Percentiles rank a stretch among this genome's conserved stretches.
These are phyloP conservation scores for Trichoderma lentiforme DNA, from an alignment of 2,329 filamentous ascomycete species.

Conservation along the genomic window DNA sequence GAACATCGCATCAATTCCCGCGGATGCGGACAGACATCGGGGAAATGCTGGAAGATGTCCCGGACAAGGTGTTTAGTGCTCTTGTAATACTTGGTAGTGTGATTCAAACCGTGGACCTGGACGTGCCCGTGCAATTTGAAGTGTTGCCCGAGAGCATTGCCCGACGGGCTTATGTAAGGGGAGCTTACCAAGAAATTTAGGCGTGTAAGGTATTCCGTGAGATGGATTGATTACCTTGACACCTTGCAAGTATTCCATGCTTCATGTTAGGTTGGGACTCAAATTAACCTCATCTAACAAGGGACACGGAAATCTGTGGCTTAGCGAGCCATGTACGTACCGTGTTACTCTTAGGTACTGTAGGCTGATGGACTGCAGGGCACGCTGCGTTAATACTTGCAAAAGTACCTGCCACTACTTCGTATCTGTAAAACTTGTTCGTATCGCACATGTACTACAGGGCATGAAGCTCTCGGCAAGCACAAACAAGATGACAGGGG, in stretches of 20 bases:
- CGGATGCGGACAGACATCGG: neutral
- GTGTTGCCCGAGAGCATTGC: neutral
- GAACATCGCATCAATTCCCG: neutral
- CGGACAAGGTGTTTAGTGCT: neutral
- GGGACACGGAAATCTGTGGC: neutral
- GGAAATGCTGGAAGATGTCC: neutral
- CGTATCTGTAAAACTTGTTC: neutral
- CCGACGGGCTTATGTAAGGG: neutral
- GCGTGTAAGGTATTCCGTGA: neutral
- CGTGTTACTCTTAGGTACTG: neutral
- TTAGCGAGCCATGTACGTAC: neutral
- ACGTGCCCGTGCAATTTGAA: neutral
- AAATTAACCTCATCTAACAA: conserved; percentile 5
- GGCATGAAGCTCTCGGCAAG: neutral
- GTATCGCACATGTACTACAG: neutral
- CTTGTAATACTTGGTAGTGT: neutral
- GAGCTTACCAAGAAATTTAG: neutral
- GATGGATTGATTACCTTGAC: neutral
- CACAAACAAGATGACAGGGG: neutral
- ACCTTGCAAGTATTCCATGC: neutral
- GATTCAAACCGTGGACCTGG: neutral
- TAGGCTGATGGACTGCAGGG: neutral
- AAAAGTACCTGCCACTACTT: neutral
- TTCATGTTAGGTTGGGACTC: neutral
- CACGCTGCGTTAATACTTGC: neutral